Evolutionary conservation across 2,329 filamentous ascomycete species (phyloP).

Genomic region (Ophiosphaerella narmari): DNA sequence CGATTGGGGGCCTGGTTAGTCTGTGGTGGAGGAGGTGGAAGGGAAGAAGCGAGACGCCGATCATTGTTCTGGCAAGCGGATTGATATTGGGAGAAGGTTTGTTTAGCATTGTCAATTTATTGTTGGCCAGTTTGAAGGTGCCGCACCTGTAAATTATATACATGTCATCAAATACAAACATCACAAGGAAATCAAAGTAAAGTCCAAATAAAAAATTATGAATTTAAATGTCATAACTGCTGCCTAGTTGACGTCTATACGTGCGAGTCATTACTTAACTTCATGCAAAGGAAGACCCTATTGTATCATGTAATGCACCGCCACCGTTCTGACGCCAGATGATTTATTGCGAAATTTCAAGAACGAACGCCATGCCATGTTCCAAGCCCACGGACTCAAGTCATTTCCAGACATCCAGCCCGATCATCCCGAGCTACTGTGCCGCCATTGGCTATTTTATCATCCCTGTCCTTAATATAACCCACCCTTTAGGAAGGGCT

Average conservation of each 20-base stretch:
- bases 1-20: constrained; percentile 68
- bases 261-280: neutral
- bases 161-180: too few species aligned
- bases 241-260: neutral
- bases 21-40: constrained; percentile 8
- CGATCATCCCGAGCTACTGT: too few species aligned
- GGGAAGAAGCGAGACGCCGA: constrained; percentile 66
- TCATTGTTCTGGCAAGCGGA: constrained; percentile 88
- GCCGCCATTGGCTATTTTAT: too few species aligned
- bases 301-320: constrained; percentile 11
- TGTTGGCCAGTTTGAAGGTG: constrained; percentile 76
- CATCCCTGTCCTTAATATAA: too few species aligned
- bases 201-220: too few species aligned
- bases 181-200: too few species aligned
- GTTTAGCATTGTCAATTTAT: constrained; percentile 86
- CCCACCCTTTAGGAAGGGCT: constrained; percentile 2
- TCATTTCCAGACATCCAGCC: too few species aligned
- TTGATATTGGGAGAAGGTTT: constrained; percentile 74
- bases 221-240: too few species aligned
- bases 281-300: neutral
- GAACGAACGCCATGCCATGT: neutral
- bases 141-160: constrained; percentile 63
- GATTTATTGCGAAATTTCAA: neutral
- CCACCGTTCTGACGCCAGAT: neutral
- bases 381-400: neutral